These are phyloP conservation scores for Magnusiomyces fungicola DNA, from an alignment of 1,139 yeast genomes.

Conservation along the genomic window DNA sequence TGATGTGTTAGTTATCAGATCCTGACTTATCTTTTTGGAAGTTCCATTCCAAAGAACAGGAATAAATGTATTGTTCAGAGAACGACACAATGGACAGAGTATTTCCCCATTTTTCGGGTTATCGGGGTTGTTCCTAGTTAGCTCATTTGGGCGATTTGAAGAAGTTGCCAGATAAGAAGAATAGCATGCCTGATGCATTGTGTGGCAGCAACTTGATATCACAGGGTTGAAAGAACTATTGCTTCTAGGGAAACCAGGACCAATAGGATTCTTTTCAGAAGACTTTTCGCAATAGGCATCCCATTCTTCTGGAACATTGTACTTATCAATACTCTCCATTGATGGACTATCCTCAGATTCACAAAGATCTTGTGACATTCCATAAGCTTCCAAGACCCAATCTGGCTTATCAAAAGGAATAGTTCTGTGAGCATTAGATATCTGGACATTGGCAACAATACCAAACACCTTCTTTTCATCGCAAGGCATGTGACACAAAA, in stretches of 20 bases:
- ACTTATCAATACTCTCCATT: slow-evolving; percentile 21
- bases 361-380: slow-evolving; percentile 48
- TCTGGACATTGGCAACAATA: slow-evolving; percentile 52
- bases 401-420: slow-evolving; percentile 58
- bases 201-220: slow-evolving; percentile 86
- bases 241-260: slow-evolving; percentile 59
- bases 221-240: slow-evolving; percentile 39
- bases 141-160: slow-evolving; percentile 53
- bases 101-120: slow-evolving; percentile 64
- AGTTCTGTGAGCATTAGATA: slow-evolving; percentile 53
- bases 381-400: slow-evolving; percentile 61
- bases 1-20: slow-evolving; percentile 10
- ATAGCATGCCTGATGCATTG: slow-evolving; percentile 81
- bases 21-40: slow-evolving; percentile 17
- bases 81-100: slow-evolving; percentile 85
- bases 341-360: slow-evolving; percentile 29
- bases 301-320: slow-evolving; percentile 31
- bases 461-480: slow-evolving; percentile 70
- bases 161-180: slow-evolving; percentile 51
- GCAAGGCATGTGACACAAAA: slow-evolving; percentile 80
- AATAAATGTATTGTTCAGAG: slow-evolving; percentile 73
- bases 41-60: slow-evolving; percentile 53
- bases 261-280: slow-evolving; percentile 43
- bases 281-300: slow-evolving; percentile 32
- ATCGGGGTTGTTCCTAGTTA: slow-evolving; percentile 78